Evolutionary conservation across 208 protist genomes (phyloP).

Genomic region (Histomonas meleagridis): DNA sequence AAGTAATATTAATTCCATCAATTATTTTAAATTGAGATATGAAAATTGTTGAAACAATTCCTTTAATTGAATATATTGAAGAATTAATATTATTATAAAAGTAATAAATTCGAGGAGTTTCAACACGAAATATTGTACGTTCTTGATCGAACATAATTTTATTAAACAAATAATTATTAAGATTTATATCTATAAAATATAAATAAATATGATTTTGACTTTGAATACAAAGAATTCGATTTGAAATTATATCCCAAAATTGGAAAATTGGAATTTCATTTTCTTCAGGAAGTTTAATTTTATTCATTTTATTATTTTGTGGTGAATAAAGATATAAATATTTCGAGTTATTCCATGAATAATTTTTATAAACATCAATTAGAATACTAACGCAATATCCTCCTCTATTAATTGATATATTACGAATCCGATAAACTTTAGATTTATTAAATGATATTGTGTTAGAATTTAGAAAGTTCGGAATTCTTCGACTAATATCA

Average conservation of each 20-base stretch:
- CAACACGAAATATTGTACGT: neutral
- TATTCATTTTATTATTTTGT: neutral
- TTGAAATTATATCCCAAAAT: neutral
- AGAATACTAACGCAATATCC: neutral
- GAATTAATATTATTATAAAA: neutral
- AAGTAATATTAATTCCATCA: neutral
- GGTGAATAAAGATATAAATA: neutral
- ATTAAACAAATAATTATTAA: neutral
- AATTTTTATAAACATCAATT: neutral
- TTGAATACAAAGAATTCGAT: neutral
- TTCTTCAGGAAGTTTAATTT: neutral
- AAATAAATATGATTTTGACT: neutral
- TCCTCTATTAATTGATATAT: neutral
- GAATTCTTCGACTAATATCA: neutral
- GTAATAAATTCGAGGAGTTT: neutral
- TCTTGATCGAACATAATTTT: no score
- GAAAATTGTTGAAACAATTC: neutral
- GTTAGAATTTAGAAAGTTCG: no score
- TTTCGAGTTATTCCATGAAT: neutral
- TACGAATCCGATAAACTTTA: neutral
- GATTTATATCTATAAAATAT: neutral
- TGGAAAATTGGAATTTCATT: neutral
- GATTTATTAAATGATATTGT: neutral
- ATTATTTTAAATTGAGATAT: neutral
- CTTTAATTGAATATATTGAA: neutral